Evolutionary conservation across 2,329 filamentous ascomycete genomes (phyloP).

Genomic region (Fusarium liriodendri): DNA sequence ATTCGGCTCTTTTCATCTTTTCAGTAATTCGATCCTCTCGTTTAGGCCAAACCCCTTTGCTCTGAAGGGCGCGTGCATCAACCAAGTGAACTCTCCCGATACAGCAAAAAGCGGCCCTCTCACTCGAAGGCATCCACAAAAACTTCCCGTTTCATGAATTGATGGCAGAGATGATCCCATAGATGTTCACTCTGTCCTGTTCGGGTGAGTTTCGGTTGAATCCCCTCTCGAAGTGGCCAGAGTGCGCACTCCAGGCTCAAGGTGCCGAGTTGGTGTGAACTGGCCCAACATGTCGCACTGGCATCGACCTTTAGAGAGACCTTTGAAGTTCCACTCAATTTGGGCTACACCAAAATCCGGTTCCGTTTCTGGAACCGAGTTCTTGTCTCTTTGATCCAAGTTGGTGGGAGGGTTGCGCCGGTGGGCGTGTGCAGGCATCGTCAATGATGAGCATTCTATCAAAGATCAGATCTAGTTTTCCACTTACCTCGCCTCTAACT

Average conservation of each 20-base stretch:
- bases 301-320: too few relatives aligned
- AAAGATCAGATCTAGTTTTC: accelerated
- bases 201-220: neutral
- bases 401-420: too few relatives aligned
- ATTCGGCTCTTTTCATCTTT: neutral
- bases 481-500: too few relatives aligned
- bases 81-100: neutral
- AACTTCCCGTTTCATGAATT: neutral
- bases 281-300: too few relatives aligned
- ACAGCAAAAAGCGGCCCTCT: neutral
- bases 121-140: neutral
- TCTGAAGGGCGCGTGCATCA: neutral
- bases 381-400: neutral
- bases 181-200: neutral
- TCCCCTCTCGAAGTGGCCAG: neutral
- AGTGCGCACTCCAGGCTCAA: neutral
- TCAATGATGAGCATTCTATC: neutral
- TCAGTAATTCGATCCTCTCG: neutral
- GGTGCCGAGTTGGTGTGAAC: neutral
- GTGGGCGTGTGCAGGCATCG: neutral
- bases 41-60: neutral
- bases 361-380: neutral
- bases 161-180: neutral
- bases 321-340: neutral
- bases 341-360: neutral